Evolutionary conservation across 2,329 filamentous ascomycete species (phyloP).

Genomic region (Cercospora zeae-maydis): DNA sequence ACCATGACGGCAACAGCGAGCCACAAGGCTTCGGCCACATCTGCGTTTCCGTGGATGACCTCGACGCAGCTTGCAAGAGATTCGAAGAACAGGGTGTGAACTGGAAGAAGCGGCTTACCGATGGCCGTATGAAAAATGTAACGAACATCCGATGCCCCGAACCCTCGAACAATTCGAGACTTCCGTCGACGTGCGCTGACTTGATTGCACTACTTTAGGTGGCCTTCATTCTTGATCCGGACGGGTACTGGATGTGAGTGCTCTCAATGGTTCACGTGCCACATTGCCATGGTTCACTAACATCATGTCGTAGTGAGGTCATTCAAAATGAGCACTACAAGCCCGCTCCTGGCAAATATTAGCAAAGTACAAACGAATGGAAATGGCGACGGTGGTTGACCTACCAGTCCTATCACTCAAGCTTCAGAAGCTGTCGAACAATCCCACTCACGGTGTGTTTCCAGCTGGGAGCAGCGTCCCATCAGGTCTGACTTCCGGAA

Average conservation of each 20-base stretch:
- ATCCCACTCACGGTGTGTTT: too few species aligned
- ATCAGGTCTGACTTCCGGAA: too few species aligned
- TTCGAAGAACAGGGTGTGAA: constrained; percentile 77
- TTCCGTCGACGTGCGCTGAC: not conserved
- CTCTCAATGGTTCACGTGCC: not conserved
- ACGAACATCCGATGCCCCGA: too few species aligned
- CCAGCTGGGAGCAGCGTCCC: too few species aligned
- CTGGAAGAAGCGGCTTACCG: constrained; percentile 95
- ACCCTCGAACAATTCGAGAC: too few species aligned
- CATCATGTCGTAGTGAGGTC: constrained; percentile 16
- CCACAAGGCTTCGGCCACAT: constrained; percentile 95
- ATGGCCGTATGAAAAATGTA: constrained; percentile 78
- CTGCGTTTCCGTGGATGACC: constrained; percentile 79
- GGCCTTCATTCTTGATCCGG: constrained; percentile 70
- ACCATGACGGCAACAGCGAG: constrained; percentile 88
- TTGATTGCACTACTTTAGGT: constrained; percentile 43
- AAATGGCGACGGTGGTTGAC: not conserved
- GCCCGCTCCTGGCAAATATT: constrained; percentile 20
- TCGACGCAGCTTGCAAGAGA: constrained; percentile 81
- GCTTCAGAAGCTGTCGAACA: too few species aligned
- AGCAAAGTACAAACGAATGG: not conserved
- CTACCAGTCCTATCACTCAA: too few species aligned
- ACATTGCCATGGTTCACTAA: not conserved
- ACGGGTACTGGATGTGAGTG: constrained; percentile 16
- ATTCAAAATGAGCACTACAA: constrained; percentile 26